phyloP scores from a whole-genome alignment of 805 yeast species.

The Candida michaelii region DNA sequence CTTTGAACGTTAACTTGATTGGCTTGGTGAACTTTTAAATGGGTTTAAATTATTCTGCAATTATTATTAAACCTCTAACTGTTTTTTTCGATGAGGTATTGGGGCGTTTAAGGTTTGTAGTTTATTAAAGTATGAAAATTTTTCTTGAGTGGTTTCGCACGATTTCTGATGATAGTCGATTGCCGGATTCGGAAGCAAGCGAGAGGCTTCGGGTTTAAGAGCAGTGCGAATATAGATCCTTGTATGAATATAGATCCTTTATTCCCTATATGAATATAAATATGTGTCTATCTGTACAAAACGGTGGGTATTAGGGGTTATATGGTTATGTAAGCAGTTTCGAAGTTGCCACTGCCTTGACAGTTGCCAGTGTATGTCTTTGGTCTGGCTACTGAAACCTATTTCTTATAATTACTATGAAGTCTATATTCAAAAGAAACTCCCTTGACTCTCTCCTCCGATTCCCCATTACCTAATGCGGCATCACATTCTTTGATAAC shows the following conservation, averaged over 20 bases:
- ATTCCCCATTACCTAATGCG: slow-evolving; percentile 37
- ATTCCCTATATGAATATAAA: background rate
- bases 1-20: too few relatives aligned
- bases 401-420: slow-evolving; percentile 35
- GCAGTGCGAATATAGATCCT: background rate
- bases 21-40: background rate
- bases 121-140: slow-evolving; percentile 1
- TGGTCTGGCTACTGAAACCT: too few relatives aligned
- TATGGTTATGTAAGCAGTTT: too few relatives aligned
- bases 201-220: background rate
- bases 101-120: background rate
- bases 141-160: slow-evolving; percentile 1
- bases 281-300: background rate
- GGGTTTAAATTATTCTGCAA: too few relatives aligned
- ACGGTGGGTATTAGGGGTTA: too few relatives aligned
- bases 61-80: too few relatives aligned
- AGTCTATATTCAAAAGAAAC: slow-evolving; percentile 48
- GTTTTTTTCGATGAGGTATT: too few relatives aligned
- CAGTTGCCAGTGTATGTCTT: too few relatives aligned
- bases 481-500: slow-evolving; percentile 49
- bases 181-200: background rate
- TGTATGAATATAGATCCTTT: too few relatives aligned
- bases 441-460: slow-evolving; percentile 43
- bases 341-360: too few relatives aligned
- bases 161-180: background rate